Conservation (phyloP, 2,329 filamentous ascomycete species). For the Aspergillus neotritici region DNA sequence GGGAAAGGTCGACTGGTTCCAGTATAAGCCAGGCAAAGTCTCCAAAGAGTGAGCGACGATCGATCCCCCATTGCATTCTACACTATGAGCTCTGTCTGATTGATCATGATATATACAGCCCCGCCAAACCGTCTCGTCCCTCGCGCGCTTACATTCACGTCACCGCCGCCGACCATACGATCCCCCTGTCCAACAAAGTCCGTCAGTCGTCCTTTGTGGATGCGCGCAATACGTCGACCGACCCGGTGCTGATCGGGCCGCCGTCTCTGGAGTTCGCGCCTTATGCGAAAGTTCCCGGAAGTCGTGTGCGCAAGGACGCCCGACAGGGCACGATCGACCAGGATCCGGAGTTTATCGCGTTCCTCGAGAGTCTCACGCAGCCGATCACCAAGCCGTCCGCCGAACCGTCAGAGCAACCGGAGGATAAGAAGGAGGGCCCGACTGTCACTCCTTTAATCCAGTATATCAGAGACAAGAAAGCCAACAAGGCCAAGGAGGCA, state of each 20-base stretch:
- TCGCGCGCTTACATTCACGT: slow-evolving; percentile 79
- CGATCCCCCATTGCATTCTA: too few species aligned
- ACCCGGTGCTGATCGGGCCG: slow-evolving; percentile 67
- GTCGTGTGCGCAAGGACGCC: slow-evolving; percentile 69
- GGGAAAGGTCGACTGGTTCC: slow-evolving; percentile 79
- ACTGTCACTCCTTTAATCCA: slow-evolving; percentile 86
- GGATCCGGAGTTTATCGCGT: slow-evolving; percentile 90
- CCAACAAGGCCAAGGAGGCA: slow-evolving; percentile 63
- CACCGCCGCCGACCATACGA: slow-evolving; percentile 62
- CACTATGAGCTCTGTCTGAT: neutral
- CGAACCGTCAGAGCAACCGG: slow-evolving; percentile 45
- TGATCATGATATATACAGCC: slow-evolving; percentile 42
- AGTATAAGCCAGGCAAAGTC: slow-evolving; percentile 67
- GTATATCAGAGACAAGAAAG: slow-evolving; percentile 86
- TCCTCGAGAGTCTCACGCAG: slow-evolving; percentile 81
- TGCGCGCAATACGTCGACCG: slow-evolving; percentile 68
- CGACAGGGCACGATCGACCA: slow-evolving; percentile 94
- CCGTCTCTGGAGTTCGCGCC: slow-evolving; percentile 76
- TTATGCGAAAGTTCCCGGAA: slow-evolving; percentile 74
- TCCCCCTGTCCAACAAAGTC: slow-evolving; percentile 63
- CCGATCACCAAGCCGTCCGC: slow-evolving; percentile 54
- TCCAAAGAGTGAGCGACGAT: slow-evolving; percentile 67
- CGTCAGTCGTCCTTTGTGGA: slow-evolving; percentile 70
- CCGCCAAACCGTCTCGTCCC: slow-evolving; percentile 78
- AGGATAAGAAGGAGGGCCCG: slow-evolving; percentile 56